Evolutionary conservation across 2,329 filamentous ascomycete species (phyloP).

Genomic region (Byssoonygena ceratinophila): DNA sequence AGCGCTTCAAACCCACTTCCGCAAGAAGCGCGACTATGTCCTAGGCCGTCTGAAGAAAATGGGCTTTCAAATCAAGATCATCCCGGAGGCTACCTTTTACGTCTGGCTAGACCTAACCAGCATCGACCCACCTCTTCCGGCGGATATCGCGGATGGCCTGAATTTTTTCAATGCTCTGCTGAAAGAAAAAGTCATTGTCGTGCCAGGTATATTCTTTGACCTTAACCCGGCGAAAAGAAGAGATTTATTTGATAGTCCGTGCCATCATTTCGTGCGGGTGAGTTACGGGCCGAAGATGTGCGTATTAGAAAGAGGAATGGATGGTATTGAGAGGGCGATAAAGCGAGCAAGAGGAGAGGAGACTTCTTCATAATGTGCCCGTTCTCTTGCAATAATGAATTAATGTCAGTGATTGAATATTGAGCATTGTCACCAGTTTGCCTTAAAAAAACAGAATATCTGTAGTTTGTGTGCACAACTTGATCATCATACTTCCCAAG

Average conservation of each 20-base stretch:
- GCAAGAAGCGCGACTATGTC: slow-evolving; percentile 85
- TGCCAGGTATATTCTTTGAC: slow-evolving; percentile 96
- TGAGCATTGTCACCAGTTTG: neutral
- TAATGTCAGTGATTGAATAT: neutral
- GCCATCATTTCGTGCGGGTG: slow-evolving; percentile 80
- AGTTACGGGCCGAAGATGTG: slow-evolving; percentile 79
- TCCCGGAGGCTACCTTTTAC: slow-evolving; percentile 91
- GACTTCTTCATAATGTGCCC: neutral
- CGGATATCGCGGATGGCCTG: slow-evolving; percentile 78
- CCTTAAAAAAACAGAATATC: no score
- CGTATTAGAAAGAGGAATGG: slow-evolving; percentile 63
- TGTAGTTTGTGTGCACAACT: no score
- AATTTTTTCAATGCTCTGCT: slow-evolving; percentile 96
- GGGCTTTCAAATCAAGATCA: slow-evolving; percentile 73
- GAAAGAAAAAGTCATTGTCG: slow-evolving; percentile 89
- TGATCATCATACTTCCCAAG: no score
- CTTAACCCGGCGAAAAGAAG: slow-evolving; percentile 80
- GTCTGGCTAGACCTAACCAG: slow-evolving; percentile 59
- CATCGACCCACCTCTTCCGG: slow-evolving; percentile 42
- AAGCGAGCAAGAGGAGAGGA: slow-evolving; percentile 25
- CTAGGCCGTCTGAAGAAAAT: slow-evolving; percentile 68
- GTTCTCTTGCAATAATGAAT: no score
- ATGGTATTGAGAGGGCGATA: slow-evolving; percentile 74
- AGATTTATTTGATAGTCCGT: slow-evolving; percentile 88
- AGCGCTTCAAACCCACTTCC: slow-evolving; percentile 81